phyloP scores from a whole-genome alignment of 106 monocot species.

The Ottelia alismoides region DNA sequence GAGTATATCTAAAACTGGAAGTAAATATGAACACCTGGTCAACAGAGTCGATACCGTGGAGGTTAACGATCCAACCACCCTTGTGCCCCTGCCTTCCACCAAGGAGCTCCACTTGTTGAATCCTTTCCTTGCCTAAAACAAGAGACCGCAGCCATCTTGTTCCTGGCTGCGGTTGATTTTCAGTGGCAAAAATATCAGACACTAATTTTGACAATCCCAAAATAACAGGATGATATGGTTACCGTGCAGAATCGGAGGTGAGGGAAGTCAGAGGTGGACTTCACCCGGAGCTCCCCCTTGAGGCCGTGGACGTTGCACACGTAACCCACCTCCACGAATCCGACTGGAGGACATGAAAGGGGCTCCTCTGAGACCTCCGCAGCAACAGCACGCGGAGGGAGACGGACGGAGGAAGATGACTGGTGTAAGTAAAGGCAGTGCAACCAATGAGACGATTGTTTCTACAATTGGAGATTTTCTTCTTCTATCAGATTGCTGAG shows the following conservation, averaged over 20 bases:
- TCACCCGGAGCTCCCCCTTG: slow-evolving; percentile 43
- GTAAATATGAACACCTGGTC: slow-evolving; percentile 53
- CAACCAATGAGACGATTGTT: no score
- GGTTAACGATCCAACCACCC: slow-evolving; percentile 64
- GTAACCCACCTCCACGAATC: slow-evolving; percentile 37
- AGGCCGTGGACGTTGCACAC: slow-evolving; percentile 39
- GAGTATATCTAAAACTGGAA: not conserved
- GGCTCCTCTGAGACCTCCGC: no score
- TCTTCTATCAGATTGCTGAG: no score
- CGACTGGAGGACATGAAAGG: no score
- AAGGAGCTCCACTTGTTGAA: slow-evolving; percentile 50
- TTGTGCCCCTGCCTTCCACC: slow-evolving; percentile 64
- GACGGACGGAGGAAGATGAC: no score
- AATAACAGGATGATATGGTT: not conserved
- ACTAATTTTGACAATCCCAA: not conserved
- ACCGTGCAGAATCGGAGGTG: slow-evolving; percentile 46
- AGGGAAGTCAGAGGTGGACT: slow-evolving; percentile 49
- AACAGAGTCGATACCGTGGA: slow-evolving; percentile 48
- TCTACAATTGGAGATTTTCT: no score
- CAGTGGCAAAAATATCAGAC: slow-evolving; percentile 1
- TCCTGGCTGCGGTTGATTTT: no score
- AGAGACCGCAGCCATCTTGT: slow-evolving; percentile 76
- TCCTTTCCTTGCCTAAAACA: slow-evolving; percentile 32
- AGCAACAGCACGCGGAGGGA: no score
- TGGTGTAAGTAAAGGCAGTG: no score